Evolutionary conservation across 2,329 filamentous ascomycete genomes (phyloP).

Genomic region (Alternaria atra): DNA sequence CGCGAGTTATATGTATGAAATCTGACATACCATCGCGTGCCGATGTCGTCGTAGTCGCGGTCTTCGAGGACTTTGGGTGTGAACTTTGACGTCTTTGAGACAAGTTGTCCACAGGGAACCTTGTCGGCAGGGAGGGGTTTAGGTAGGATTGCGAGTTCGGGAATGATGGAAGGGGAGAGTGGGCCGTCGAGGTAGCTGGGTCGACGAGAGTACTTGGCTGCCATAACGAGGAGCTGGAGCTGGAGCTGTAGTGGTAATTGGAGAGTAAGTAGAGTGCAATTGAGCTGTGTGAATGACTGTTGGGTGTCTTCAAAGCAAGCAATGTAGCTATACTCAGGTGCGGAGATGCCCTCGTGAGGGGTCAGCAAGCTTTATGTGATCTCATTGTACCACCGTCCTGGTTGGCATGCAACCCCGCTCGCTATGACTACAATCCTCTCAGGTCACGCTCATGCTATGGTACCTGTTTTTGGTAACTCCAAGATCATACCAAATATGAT

Average conservation of each 20-base stretch:
- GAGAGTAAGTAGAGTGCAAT: slow-evolving; percentile 8
- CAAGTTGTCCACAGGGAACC: slow-evolving; percentile 45
- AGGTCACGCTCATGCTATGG: slow-evolving; percentile 44
- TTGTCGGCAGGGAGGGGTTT: slow-evolving; percentile 36
- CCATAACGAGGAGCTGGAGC: slow-evolving; percentile 26
- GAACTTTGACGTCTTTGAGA: slow-evolving; percentile 42
- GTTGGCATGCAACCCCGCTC: slow-evolving; percentile 36
- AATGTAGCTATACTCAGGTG: slow-evolving; percentile 19
- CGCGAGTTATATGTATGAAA: background rate
- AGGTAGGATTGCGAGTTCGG: slow-evolving; percentile 45
- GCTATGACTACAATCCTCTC: slow-evolving; percentile 30
- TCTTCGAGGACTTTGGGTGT: slow-evolving; percentile 40
- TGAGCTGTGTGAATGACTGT: slow-evolving; percentile 3
- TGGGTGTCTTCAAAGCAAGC: slow-evolving; percentile 18
- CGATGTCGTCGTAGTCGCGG: slow-evolving; percentile 48
- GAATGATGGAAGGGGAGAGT: slow-evolving; percentile 43
- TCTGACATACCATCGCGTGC: slow-evolving; percentile 39
- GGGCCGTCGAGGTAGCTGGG: slow-evolving; percentile 39
- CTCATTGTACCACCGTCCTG: slow-evolving; percentile 38
- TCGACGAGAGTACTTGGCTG: slow-evolving; percentile 40
- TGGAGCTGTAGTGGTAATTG: background rate
- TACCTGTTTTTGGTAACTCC: slow-evolving; percentile 20
- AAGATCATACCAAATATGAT: slow-evolving; percentile 18
- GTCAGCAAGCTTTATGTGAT: slow-evolving; percentile 47
- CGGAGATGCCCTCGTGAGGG: slow-evolving; percentile 44